These are phyloP conservation scores for Dactylorhiza incarnata DNA, from an alignment of 106 monocot species.

Conservation along the genomic window DNA sequence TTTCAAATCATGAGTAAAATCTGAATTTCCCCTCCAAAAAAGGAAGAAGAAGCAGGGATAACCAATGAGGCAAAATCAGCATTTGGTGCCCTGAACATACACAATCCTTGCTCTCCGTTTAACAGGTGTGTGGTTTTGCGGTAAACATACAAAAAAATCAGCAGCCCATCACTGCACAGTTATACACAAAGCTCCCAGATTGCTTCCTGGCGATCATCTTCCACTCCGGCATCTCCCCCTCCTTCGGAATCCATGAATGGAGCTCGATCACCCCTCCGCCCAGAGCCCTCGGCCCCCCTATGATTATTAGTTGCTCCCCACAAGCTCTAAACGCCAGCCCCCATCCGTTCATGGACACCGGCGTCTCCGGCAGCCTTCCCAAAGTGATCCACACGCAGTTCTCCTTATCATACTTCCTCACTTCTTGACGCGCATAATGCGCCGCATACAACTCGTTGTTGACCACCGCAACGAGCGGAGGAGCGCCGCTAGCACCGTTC, in stretches of 20 bases:
- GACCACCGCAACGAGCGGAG: slow-evolving; percentile 87
- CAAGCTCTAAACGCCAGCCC: slow-evolving; percentile 75
- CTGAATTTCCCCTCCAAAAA: not conserved
- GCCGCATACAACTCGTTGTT: slow-evolving; percentile 72
- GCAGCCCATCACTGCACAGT: slow-evolving; percentile 90
- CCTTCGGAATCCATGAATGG: slow-evolving; percentile 75
- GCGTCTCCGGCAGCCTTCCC: slow-evolving; percentile 64
- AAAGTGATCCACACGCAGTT: slow-evolving; percentile 56
- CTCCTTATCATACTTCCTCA: slow-evolving; percentile 63
- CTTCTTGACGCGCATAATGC: slow-evolving; percentile 49
- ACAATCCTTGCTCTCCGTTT: slow-evolving; percentile 9
- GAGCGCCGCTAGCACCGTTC: slow-evolving; percentile 51
- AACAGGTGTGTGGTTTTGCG: not conserved
- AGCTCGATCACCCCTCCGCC: slow-evolving; percentile 72
- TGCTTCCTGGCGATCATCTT: slow-evolving; percentile 63
- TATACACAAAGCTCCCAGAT: slow-evolving; percentile 85
- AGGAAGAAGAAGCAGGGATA: slow-evolving; percentile 6
- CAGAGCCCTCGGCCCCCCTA: slow-evolving; percentile 55
- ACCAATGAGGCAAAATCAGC: slow-evolving; percentile 16
- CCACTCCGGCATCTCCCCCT: slow-evolving; percentile 54
- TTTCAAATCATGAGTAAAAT: slow-evolving; percentile 13
- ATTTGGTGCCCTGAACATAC: slow-evolving; percentile 8
- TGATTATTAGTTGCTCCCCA: slow-evolving; percentile 55
- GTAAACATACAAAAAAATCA: slow-evolving; percentile 23
- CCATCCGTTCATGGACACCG: slow-evolving; percentile 72